Evolutionary conservation across 139 green algal species (phyloP), one percentile per base, ranked within the genome.

Genomic region (Yamagishiella unicocca): DNA sequence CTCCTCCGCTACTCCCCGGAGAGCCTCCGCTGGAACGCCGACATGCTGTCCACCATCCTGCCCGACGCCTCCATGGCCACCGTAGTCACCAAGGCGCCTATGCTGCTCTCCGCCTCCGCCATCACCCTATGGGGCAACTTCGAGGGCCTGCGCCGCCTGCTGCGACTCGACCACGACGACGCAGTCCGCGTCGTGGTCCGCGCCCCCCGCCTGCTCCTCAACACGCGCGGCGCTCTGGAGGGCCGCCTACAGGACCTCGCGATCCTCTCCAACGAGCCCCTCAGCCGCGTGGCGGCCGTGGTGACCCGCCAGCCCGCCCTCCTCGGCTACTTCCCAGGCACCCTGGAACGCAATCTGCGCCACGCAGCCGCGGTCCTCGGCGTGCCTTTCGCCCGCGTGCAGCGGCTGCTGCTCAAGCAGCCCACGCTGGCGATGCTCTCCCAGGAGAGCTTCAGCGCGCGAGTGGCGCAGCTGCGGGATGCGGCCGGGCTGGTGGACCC

Each of bases 61-160:
- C 80, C 80, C 9, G 62, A 77, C n/a, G 22, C n/a, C 35, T 9
- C n/a, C 35, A 22, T 74, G 22, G 38, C 43, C 24, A 33, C 21
- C 7, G 43, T 55, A 6, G 31, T 77, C 24, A 25, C 27, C 0
- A n/a, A 31, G 37, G 80, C 80, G 19, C 80, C 80, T 25, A 86
- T 86, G 80, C 64, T 86, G 33, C 80, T 86, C 4, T 29, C 38
- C 80, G 31, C 42, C 43, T 67, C 64, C 43, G 64, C 80, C n/a
- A 67, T 86, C 22, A 86, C 80, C 22, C 40, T 86, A 5, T 86
- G 80, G 80, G 80, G 64, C n/a, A 86, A 86, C 45, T 86, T 86
- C 3, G 80, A 86, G 33, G 64, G 38, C 27, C 62, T 86, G 24
- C 80, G 61, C 1, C 6, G 19, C 4, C 80, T 86, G n/a, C 66